These are phyloP conservation scores for Eragrostis curvula DNA, from an alignment of 176 grass and related monocot species.

Conservation along the genomic window DNA sequence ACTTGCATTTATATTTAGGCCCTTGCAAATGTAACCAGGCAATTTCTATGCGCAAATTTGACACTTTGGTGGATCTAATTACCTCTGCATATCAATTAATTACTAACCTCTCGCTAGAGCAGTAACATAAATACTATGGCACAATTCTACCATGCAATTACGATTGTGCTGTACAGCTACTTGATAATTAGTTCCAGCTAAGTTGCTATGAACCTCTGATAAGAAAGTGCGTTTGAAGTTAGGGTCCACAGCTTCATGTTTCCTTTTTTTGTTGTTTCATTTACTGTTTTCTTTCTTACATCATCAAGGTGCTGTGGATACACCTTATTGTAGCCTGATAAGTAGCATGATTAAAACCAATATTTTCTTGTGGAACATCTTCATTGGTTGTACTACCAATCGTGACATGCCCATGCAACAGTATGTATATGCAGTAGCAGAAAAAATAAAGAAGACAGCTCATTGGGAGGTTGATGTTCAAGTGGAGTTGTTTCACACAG, in stretches of 20 bases:
- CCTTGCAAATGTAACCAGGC: not conserved
- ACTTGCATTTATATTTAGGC: not conserved
- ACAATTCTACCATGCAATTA: not conserved
- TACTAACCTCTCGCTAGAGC: not conserved
- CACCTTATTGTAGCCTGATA: slow-evolving; percentile 17
- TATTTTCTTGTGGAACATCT: slow-evolving; percentile 28
- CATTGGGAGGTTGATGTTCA: slow-evolving; percentile 99
- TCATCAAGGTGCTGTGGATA: not conserved
- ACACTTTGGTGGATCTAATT: not conserved
- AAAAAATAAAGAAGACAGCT: slow-evolving; percentile 90
- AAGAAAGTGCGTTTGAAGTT: slow-evolving; percentile 22
- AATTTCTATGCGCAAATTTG: not conserved
- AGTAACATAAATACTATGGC: not conserved
- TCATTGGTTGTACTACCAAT: slow-evolving; percentile 35
- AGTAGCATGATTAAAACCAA: slow-evolving; percentile 24
- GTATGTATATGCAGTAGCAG: slow-evolving; percentile 98
- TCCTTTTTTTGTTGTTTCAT: not conserved
- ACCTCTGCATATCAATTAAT: not conserved
- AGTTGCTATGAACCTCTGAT: not conserved
- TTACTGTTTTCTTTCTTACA: not conserved
- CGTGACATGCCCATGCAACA: slow-evolving; percentile 68
- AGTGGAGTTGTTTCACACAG: slow-evolving; percentile 88
- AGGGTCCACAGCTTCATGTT: not conserved
- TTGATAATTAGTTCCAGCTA: not conserved
- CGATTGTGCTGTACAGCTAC: not conserved